A percentile compares a stretch with the other conserved stretches of the same genome.
Conservation (phyloP, 2,329 filamentous ascomycete genomes). For the Amesomyces nigricolor region DNA sequence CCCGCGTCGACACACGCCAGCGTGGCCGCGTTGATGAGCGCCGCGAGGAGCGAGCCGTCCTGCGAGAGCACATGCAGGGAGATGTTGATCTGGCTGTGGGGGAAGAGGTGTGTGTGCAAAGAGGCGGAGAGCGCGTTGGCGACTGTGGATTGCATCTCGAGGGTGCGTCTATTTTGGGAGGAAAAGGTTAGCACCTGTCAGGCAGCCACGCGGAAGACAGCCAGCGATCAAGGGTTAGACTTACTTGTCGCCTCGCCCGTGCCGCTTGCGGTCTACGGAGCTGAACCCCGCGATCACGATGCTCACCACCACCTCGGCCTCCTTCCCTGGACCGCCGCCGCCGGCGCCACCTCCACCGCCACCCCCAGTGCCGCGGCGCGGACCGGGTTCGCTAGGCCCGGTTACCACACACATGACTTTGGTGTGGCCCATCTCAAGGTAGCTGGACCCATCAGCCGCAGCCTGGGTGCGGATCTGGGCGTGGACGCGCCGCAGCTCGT, state of each 20-base stretch:
- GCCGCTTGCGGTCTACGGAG: conserved; percentile 75
- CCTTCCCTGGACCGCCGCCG: conserved; percentile 33
- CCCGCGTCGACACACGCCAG: conserved; percentile 91
- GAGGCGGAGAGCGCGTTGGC: conserved; percentile 69
- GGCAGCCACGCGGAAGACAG: background rate
- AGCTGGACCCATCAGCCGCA: conserved; percentile 85
- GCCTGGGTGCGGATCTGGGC: conserved; percentile 90
- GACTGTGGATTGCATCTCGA: conserved; percentile 76
- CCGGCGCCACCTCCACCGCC: conserved; percentile 35
- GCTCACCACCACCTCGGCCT: conserved; percentile 70
- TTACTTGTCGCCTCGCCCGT: conserved; percentile 72
- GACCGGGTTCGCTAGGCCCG: conserved; percentile 67
- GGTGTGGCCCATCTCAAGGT: conserved; percentile 95
- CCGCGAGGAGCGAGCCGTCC: conserved; percentile 84
- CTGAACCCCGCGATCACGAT: conserved; percentile 85
- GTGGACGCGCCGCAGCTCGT: conserved; percentile 84
- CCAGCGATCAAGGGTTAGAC: conserved; percentile 25
- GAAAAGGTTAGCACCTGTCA: background rate
- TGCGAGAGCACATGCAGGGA: conserved; percentile 82
- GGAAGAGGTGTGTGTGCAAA: conserved; percentile 82
- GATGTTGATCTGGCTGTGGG: conserved; percentile 77
- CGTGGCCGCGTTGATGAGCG: conserved; percentile 84
- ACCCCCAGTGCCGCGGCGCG: conserved; percentile 40
- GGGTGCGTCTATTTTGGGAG: conserved; percentile 56
- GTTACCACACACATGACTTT: conserved; percentile 91